A percentile compares a stretch with the other conserved stretches of the same genome.
phyloP scores from a whole-genome alignment of 1,139 yeast genomes.

The Yamadazyma triangularis region DNA sequence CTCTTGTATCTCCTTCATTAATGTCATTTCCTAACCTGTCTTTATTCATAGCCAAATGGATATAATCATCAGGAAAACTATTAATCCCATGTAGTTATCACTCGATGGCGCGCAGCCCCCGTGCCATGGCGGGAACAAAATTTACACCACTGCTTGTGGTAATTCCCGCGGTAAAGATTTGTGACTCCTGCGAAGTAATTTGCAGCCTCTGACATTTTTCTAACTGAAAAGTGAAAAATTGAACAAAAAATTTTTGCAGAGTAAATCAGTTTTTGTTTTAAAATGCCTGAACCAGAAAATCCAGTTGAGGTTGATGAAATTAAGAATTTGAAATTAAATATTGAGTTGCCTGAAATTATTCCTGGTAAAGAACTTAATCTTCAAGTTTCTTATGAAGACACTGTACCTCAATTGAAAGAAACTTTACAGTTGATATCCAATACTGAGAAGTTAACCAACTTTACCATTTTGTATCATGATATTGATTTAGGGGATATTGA shows the following conservation, averaged over 20 bases:
- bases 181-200: too few relatives aligned
- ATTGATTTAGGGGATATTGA: constrained; percentile 28
- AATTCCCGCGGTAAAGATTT: too few relatives aligned
- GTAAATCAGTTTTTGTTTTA: too few relatives aligned
- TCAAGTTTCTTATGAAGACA: constrained; percentile 31
- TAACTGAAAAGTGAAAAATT: too few relatives aligned
- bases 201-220: too few relatives aligned
- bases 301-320: too few relatives aligned
- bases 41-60: background rate
- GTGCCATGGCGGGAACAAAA: too few relatives aligned
- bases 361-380: constrained; percentile 12
- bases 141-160: too few relatives aligned
- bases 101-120: too few relatives aligned
- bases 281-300: constrained; percentile 1
- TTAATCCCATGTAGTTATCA: too few relatives aligned
- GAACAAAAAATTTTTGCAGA: too few relatives aligned
- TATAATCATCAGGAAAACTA: too few relatives aligned
- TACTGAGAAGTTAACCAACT: constrained; percentile 60
- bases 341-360: constrained; percentile 30
- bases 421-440: constrained; percentile 52
- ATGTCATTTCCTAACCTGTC: constrained; percentile 10
- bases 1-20: background rate
- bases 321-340: constrained; percentile 4
- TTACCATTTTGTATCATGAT: constrained; percentile 41
- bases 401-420: constrained; percentile 56